A percentile compares a stretch with the other conserved stretches of the same genome.
phyloP scores from a whole-genome alignment of 345 rosid species.

The Acer yangbiense region DNA sequence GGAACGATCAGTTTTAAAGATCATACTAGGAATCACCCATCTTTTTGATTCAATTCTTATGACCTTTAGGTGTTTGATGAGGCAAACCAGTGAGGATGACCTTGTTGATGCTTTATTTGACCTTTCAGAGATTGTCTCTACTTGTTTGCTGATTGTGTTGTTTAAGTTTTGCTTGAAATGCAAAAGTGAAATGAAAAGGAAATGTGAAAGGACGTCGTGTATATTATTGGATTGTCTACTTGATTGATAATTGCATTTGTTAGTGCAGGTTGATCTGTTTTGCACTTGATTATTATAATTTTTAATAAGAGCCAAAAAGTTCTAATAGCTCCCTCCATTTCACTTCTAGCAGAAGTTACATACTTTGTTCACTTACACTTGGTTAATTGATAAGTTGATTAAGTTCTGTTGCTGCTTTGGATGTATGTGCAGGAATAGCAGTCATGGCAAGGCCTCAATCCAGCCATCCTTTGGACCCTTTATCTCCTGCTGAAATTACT shows the following conservation, averaged over 20 bases:
- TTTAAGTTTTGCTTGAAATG: background rate
- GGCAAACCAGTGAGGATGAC: background rate
- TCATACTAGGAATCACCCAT: background rate
- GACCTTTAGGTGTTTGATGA: background rate
- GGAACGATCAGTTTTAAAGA: background rate
- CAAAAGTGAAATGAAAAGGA: no score
- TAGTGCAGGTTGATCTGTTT: background rate
- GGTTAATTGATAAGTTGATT: conserved; percentile 1
- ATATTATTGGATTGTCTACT: background rate
- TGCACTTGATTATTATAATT: background rate
- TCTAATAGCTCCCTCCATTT: background rate
- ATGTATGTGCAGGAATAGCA: conserved; percentile 46
- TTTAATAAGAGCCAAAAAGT: background rate
- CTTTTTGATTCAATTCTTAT: background rate
- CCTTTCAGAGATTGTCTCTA: background rate
- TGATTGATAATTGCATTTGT: background rate
- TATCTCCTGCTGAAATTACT: conserved; percentile 83
- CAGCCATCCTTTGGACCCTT: conserved; percentile 85
- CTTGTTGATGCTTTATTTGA: background rate
- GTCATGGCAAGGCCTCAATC: conserved; percentile 78
- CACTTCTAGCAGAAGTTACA: background rate
- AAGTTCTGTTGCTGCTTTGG: conserved; percentile 17
- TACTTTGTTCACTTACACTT: conserved; percentile 10
- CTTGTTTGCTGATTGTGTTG: background rate
- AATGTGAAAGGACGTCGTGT: no score